A percentile compares a stretch with the other conserved stretches of the same genome.
These are phyloP conservation scores for Globisporangium polare DNA, from an alignment of 352 stramenopile species.

Conservation along the genomic window DNA sequence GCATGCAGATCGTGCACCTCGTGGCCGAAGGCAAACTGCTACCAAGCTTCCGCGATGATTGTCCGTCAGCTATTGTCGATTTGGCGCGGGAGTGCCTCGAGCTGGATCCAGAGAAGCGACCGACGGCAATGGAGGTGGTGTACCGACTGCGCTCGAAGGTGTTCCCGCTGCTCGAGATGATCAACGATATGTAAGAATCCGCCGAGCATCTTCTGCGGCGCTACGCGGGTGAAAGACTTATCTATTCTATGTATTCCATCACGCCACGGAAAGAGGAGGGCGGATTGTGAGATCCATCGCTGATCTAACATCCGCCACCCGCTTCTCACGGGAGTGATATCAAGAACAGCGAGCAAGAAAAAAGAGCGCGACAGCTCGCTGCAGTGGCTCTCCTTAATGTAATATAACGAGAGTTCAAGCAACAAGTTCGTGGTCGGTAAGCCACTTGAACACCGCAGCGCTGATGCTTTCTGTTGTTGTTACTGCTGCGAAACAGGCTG, in stretches of 20 bases:
- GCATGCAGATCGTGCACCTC: conserved; percentile 81
- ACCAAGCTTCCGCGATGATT: conserved; percentile 67
- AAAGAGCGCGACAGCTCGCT: background rate
- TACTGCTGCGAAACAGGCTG: background rate
- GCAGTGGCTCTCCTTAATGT: background rate
- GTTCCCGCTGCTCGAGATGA: conserved; percentile 26
- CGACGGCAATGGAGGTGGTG: conserved; percentile 65
- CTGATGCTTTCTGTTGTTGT: background rate
- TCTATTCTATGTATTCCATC: conserved; percentile 12
- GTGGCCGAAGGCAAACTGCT: conserved; percentile 74
- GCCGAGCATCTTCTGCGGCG: background rate
- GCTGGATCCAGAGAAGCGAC: conserved; percentile 52
- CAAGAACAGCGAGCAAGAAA: background rate
- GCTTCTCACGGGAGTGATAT: background rate
- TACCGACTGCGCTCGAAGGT: conserved; percentile 60
- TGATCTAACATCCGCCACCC: background rate
- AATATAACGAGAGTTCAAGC: conserved; percentile 4
- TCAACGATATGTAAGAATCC: conserved; percentile 3
- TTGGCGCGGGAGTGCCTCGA: conserved; percentile 59
- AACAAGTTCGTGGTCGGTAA: background rate
- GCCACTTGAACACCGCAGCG: background rate
- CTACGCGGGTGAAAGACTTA: background rate
- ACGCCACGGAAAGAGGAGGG: background rate
- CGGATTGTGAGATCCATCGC: background rate
- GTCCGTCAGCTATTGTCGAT: conserved; percentile 42